phyloP scores from a whole-genome alignment of 2,329 filamentous ascomycete species.

The Paecilomyces variotii region DNA sequence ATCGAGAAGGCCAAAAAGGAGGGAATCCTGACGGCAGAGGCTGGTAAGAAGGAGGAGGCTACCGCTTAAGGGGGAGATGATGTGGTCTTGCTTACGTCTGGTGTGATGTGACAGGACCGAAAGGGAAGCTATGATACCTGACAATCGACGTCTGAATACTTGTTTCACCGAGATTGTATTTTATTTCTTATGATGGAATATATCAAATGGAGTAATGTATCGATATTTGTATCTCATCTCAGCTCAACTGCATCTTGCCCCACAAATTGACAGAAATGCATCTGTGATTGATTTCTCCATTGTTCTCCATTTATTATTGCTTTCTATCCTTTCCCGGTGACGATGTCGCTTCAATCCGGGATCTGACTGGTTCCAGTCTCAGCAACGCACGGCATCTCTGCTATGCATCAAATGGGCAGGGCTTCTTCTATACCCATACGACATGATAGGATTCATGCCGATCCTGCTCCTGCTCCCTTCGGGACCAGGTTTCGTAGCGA shows the following conservation, averaged over 20 bases:
- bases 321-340: too few species aligned
- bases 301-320: too few species aligned
- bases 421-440: background rate
- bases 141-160: background rate
- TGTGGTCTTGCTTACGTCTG: background rate
- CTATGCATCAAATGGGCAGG: background rate
- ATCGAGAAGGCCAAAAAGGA: conserved; percentile 49
- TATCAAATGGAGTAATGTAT: background rate
- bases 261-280: background rate
- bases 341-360: background rate
- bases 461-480: conserved; percentile 20
- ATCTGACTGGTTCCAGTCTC: background rate
- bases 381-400: background rate
- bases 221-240: background rate
- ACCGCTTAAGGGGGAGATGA: background rate
- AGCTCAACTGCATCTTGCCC: background rate
- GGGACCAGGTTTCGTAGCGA: conserved; percentile 76
- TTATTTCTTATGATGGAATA: background rate
- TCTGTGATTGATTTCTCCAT: background rate
- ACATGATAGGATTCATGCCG: conserved; percentile 1
- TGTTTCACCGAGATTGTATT: background rate
- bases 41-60: background rate
- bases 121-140: background rate
- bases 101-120: background rate
- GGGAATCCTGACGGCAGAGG: conserved; percentile 9